Conservation (phyloP, 768 basidiomycete species). For the Lentinula detonsa region DNA sequence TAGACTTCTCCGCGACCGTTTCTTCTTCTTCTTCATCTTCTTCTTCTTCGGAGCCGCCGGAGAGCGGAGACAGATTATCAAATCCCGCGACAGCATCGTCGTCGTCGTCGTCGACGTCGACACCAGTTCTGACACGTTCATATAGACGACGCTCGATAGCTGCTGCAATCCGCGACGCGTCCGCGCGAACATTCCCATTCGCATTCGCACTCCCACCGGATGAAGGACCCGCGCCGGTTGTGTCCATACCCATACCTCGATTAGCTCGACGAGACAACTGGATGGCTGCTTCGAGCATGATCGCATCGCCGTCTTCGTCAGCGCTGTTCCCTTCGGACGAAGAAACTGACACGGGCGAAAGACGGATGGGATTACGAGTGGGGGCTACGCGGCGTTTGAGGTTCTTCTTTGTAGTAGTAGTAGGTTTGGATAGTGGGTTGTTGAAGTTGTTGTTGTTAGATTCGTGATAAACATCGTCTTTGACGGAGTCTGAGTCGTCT, state of each 20-base stretch:
- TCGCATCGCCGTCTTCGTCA: constrained; percentile 37
- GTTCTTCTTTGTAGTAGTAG: no score
- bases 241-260: constrained; percentile 17
- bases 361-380: constrained; percentile 1
- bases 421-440: no score
- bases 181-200: no score
- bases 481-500: not conserved
- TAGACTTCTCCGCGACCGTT: no score
- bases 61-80: constrained; percentile 15
- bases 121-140: constrained; percentile 17
- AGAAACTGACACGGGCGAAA: constrained; percentile 8
- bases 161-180: constrained; percentile 38
- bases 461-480: no score
- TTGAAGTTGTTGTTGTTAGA: no score
- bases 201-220: not conserved
- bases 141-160: constrained; percentile 51
- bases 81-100: constrained; percentile 15
- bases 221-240: not conserved
- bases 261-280: constrained; percentile 41
- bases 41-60: constrained; percentile 19
- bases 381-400: no score
- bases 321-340: constrained; percentile 27
- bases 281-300: constrained; percentile 56
- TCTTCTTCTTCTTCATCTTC: constrained; percentile 11
- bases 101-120: constrained; percentile 28